Evolutionary conservation across 129 eudicot species (phyloP).

Genomic region (Daucus carota): DNA sequence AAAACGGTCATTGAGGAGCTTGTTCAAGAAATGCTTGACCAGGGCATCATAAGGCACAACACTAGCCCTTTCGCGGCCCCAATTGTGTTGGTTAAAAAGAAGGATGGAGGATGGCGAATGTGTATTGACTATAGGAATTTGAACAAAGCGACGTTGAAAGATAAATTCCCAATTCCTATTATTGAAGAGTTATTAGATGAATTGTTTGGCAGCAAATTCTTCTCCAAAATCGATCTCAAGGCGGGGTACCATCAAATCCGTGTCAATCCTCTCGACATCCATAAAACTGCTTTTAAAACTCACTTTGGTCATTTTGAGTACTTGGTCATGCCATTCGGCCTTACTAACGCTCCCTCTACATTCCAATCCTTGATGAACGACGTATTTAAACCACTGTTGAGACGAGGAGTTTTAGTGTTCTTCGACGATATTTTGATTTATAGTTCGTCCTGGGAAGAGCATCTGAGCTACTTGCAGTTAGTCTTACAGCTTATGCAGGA

Average conservation of each 20-base stretch:
- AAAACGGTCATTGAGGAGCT: background rate
- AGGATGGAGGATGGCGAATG: background rate
- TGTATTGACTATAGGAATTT: background rate
- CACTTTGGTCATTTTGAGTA: background rate
- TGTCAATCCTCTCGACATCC: background rate
- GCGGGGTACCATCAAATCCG: too few species aligned
- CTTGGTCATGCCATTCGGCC: background rate
- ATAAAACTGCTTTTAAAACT: background rate
- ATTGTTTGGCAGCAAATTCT: too few species aligned
- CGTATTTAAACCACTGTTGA: too few species aligned
- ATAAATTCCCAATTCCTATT: background rate
- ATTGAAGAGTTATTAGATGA: background rate
- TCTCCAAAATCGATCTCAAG: too few species aligned
- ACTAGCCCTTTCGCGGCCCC: background rate
- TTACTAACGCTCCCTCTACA: background rate
- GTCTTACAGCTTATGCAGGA: too few species aligned
- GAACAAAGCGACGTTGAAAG: background rate
- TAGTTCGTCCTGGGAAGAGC: too few species aligned
- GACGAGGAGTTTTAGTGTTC: too few species aligned
- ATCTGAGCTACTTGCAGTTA: rapidly evolving
- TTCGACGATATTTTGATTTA: too few species aligned
- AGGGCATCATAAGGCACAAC: background rate
- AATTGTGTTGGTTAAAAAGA: background rate
- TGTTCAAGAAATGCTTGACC: background rate
- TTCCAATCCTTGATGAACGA: background rate